Evolutionary conservation across 495 filamentous ascomycete genomes (phyloP), one percentile per base, ranked within the genome.

Genomic region (Bathelium albidoporum): DNA sequence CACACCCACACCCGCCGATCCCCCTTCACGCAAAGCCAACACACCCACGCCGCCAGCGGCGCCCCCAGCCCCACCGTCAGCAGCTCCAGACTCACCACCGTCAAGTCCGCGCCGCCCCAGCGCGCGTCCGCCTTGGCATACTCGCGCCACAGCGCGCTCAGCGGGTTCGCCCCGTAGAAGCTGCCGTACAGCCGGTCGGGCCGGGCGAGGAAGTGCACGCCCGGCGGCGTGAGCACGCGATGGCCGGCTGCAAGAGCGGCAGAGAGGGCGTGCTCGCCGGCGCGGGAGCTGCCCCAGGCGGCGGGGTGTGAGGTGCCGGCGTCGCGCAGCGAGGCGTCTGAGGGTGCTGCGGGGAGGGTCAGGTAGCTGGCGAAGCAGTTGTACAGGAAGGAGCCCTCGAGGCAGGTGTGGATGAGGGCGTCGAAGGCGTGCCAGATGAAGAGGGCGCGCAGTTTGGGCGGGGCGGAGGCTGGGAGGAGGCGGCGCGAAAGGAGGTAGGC

Each of bases 361-460:
- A 44, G 76, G 72, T 80, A 89, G 64, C 85, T 85, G 80, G 89
- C 89, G 81, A 97, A 91, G 76, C 89, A 95, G 76, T 95, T 86
- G 79, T 90, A 96, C 58, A 96, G 85, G 77, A 89, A 97, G 61
- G 87, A 87, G 43, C 89, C 91, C 76, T 97, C 93, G 74, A 96
- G 86, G 68, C 88, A 78, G 74, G 92, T 78, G 79, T 97, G 93
- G 69, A 90, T 90, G 22, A 97, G 83, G 55, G 87, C 86, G 75
- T 96, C 90, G 78, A 96, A 96, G 66, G 85, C 80, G 80, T 96
- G 92, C 93, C 93, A 97, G 79, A 91, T 84, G 81, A 95, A 96
- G 65, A 97, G 85, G 69, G 87, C 70, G 65, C 91, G 89, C 61
- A 77, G 74, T 44, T 76, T 80, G 20, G 64, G 69, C 9, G 71